Conservation (phyloP, 2,329 filamentous ascomycete species). For the Trichoderma sp. region DNA sequence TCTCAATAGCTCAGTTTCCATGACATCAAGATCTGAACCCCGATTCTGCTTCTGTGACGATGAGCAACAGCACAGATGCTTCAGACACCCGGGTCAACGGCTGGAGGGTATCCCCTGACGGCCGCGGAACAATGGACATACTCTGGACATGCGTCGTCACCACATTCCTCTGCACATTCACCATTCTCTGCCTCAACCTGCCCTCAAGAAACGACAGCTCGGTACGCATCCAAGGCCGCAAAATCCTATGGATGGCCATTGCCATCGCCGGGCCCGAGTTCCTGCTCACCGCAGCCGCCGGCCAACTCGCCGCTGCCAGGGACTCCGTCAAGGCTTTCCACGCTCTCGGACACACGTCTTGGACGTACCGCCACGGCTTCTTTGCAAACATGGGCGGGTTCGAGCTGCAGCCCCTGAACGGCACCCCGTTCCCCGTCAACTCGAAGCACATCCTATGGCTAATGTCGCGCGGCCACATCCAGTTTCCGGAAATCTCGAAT, state of each 20-base stretch:
- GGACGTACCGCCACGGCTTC: neutral
- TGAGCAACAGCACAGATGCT: neutral
- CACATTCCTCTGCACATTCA: neutral
- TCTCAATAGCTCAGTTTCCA: neutral
- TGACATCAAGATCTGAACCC: neutral
- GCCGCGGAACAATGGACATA: neutral
- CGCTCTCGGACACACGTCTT: neutral
- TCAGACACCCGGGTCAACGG: neutral
- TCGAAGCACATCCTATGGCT: neutral
- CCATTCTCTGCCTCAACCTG: neutral
- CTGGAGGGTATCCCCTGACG: neutral
- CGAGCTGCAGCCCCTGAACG: neutral
- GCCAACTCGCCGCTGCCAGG: neutral
- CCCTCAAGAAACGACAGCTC: neutral
- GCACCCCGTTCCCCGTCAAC: neutral
- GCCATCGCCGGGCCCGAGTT: neutral
- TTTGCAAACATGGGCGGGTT: neutral
- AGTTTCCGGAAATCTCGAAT: neutral
- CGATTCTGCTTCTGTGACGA: neutral
- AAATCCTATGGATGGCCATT: neutral
- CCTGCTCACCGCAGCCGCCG: neutral
- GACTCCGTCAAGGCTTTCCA: neutral
- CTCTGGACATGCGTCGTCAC: neutral
- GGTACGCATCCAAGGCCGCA: neutral
- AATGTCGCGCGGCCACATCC: neutral